Percentiles rank a stretch among this genome's conserved stretches.
Evolutionary conservation across 257 asterid species (phyloP).

Genomic region (Dorcoceras hygrometricum): DNA sequence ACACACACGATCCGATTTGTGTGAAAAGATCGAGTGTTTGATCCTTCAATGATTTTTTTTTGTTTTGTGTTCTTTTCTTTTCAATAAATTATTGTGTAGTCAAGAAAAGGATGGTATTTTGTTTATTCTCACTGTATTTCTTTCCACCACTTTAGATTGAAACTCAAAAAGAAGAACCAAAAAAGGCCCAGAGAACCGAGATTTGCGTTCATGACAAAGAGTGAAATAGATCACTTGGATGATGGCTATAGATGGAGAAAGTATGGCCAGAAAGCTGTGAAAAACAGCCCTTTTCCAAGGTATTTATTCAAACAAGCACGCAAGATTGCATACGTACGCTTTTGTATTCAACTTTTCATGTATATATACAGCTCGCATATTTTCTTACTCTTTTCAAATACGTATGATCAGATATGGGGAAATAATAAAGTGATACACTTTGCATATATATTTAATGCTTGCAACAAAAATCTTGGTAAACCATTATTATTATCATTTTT

Average conservation of each 20-base stretch:
- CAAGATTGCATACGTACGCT: background rate
- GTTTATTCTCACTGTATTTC: background rate
- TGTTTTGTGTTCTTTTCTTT: slow-evolving; percentile 12
- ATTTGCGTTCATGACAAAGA: slow-evolving; percentile 96
- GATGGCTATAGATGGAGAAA: slow-evolving; percentile 98
- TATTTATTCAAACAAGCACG: slow-evolving; percentile 28
- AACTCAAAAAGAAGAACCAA: slow-evolving; percentile 67
- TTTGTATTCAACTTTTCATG: background rate
- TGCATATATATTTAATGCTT: background rate
- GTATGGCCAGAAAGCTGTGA: slow-evolving; percentile 93
- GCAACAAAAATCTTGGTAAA: slow-evolving; percentile 2
- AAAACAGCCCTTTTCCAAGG: slow-evolving; percentile 96
- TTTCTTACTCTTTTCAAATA: background rate
- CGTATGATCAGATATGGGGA: background rate
- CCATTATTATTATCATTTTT: too few species aligned
- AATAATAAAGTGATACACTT: background rate
- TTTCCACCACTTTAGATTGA: slow-evolving; percentile 38
- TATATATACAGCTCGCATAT: background rate
- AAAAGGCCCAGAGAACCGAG: slow-evolving; percentile 73
- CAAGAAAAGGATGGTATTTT: slow-evolving; percentile 18
- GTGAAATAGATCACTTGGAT: slow-evolving; percentile 82
- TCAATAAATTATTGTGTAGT: background rate
- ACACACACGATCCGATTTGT: slow-evolving; percentile 28
- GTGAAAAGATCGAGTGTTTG: slow-evolving; percentile 29
- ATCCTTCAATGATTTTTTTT: slow-evolving; percentile 15